Percentiles rank a stretch among this genome's conserved stretches.
Evolutionary conservation across 257 asterid genomes (phyloP).

Genomic region (Gentiana dahurica): DNA sequence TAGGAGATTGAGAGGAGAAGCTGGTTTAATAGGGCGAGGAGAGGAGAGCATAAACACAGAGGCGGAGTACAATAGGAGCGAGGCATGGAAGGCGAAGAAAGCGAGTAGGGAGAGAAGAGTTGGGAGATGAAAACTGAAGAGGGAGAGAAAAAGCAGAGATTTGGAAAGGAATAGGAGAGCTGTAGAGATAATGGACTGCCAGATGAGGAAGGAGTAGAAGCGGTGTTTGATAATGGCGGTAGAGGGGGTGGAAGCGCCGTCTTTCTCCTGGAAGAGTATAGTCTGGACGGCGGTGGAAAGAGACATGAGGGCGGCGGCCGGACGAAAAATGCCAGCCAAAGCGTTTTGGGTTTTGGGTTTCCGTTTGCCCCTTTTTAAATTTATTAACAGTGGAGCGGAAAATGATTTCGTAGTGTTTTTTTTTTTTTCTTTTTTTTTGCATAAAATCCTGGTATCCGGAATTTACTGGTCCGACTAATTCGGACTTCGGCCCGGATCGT

Average conservation of each 20-base stretch:
- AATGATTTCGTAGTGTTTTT: too few relatives aligned
- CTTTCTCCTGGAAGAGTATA: constrained; percentile 45
- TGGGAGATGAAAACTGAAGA: constrained; percentile 32
- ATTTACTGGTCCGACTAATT: too few relatives aligned
- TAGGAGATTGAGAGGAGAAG: constrained; percentile 46
- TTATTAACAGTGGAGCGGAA: too few relatives aligned
- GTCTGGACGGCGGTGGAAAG: constrained; percentile 51
- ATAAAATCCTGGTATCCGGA: too few relatives aligned
- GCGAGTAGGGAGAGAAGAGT: constrained; percentile 22
- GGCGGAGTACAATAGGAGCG: constrained; percentile 42
- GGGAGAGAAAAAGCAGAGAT: constrained; percentile 45
- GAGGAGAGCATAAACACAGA: constrained; percentile 62
- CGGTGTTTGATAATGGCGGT: constrained; percentile 53
- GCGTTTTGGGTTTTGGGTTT: constrained; percentile 8
- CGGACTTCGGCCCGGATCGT: too few relatives aligned
- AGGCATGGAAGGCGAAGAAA: constrained; percentile 47
- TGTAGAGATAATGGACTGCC: constrained; percentile 73
- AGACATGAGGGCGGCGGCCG: constrained; percentile 14
- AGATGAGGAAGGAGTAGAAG: constrained; percentile 63
- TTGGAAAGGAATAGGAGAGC: constrained; percentile 38
- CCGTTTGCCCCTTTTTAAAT: background rate
- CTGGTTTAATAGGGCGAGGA: constrained; percentile 46
- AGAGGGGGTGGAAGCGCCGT: constrained; percentile 31
- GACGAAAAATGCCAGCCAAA: background rate
- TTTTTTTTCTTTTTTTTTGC: too few relatives aligned